Base-by-base conservation (phyloP, 768 basidiomycete species). In the Suillus tomentosus region DNA sequence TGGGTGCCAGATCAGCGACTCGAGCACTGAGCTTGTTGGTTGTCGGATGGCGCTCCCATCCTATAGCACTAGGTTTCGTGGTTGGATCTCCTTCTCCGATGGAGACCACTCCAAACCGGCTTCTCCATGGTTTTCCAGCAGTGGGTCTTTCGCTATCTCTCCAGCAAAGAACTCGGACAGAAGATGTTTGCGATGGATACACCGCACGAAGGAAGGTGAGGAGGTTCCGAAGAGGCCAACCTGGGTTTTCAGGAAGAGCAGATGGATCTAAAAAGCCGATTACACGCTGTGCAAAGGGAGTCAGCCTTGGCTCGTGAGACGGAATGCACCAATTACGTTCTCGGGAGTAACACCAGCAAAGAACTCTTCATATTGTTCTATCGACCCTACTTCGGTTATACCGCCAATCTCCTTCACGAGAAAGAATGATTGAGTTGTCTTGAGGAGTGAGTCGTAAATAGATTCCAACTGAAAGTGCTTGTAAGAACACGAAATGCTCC, bases 191-290 rank as follows among this genome's bases (percentile, higher is more conserved):
- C 1, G 78, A 70, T 0, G 85, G 84, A 71, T 92, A 84, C 14
- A 85, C 73, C 40, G 84, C 82, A 31, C 83, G 82, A 15, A 98
- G 86, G 75, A 90, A 95, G 17, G 90, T 85, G 11, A 99, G 89
- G 65, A 96, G 84, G 73, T 98, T 99, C 51, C 96, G 90, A 7
- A 98, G 82, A 0, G 95, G 94, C 96, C 96, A 96, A 19, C 94
- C 95, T 1, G 91, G 92, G 64, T 90, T 88, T 5, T 82, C 72
- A 0, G 85, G 79, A 51, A 87, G 80, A 0, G 95, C 88, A 0
- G 95, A 97, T 4, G 96, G 94, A 72, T 99, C 97, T 58, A 90
- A 70, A 74, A 95, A 94, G 3, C 80, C 87, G 17, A 96, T 74
- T 1, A 82, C 65, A n/a, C 79, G 74, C 83, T 86, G 65, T 34